Percentiles rank a stretch among this genome's conserved stretches.
These are phyloP conservation scores for Helichrysum umbraculigerum DNA, from an alignment of 129 eudicot species.

Conservation along the genomic window DNA sequence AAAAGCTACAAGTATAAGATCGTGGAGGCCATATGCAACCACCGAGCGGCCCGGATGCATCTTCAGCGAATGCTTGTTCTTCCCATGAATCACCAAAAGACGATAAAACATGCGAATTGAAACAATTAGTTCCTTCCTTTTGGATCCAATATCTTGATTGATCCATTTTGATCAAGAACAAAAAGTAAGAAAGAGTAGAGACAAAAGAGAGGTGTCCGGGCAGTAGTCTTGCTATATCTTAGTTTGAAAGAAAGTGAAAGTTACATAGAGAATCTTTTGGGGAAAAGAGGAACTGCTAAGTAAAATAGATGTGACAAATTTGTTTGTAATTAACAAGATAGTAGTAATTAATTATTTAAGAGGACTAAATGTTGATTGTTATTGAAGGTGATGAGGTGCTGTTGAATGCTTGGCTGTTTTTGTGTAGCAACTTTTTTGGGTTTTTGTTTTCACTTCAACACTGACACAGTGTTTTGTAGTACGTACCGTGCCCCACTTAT, in stretches of 20 bases:
- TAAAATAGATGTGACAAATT: constrained; percentile 42
- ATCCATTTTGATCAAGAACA: constrained; percentile 42
- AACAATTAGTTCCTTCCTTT: constrained; percentile 39
- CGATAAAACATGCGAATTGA: constrained; percentile 38
- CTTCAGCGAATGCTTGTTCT: constrained; percentile 92
- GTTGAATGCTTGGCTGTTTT: constrained; percentile 52
- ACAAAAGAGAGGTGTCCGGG: constrained; percentile 33
- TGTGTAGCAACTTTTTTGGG: constrained; percentile 57
- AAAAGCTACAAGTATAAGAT: constrained; percentile 88
- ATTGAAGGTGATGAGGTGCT: constrained; percentile 34
- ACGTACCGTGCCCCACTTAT: background rate
- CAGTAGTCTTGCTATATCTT: constrained; percentile 33
- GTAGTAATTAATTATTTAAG: too few species aligned
- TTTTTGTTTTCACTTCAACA: constrained; percentile 42
- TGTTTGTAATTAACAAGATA: constrained; percentile 26
- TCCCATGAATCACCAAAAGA: constrained; percentile 78
- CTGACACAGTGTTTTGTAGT: constrained; percentile 10
- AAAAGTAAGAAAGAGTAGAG: background rate
- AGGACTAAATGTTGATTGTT: too few species aligned
- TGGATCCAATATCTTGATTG: constrained; percentile 66
- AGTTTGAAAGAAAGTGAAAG: constrained; percentile 44
- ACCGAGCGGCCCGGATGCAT: constrained; percentile 79
- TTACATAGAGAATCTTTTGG: constrained; percentile 45
- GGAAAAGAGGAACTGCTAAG: constrained; percentile 32
- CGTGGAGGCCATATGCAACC: constrained; percentile 97